Evolutionary conservation across 768 basidiomycete genomes (phyloP).

Genomic region (Boletellus sp.): DNA sequence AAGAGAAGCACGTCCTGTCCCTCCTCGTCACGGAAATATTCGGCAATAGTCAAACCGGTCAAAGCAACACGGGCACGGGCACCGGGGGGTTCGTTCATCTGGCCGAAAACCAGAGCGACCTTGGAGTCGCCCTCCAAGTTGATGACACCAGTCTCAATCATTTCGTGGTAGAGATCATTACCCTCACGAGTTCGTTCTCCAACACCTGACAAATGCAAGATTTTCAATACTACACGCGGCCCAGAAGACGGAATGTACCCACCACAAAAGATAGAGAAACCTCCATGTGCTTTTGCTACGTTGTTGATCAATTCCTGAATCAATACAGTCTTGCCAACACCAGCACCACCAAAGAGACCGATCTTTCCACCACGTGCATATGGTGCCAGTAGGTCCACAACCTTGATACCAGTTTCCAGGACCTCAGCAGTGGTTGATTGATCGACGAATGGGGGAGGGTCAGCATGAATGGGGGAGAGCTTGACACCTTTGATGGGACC

Average conservation of each 20-base stretch:
- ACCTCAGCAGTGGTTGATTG: slow-evolving; percentile 99
- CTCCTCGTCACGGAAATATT: slow-evolving; percentile 99
- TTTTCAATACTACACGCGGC: slow-evolving; percentile 6
- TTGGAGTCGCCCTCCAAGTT: slow-evolving; percentile 99
- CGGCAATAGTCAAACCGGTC: slow-evolving; percentile 98
- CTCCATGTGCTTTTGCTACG: slow-evolving; percentile 99
- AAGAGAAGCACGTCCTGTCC: slow-evolving; percentile 99
- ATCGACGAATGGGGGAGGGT: slow-evolving; percentile 95
- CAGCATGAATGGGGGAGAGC: slow-evolving; percentile 90
- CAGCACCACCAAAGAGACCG: slow-evolving; percentile 99
- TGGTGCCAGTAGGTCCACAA: slow-evolving; percentile 98
- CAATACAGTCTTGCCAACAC: slow-evolving; percentile 99
- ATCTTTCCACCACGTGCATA: slow-evolving; percentile 99
- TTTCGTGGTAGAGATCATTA: slow-evolving; percentile 98
- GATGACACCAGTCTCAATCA: slow-evolving; percentile 99
- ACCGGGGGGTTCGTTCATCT: slow-evolving; percentile 99
- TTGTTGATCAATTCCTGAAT: slow-evolving; percentile 99
- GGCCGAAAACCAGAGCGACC: slow-evolving; percentile 99
- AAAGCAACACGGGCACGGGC: slow-evolving; percentile 99
- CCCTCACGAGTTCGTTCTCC: slow-evolving; percentile 99
- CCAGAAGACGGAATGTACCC: slow-evolving; percentile 21
- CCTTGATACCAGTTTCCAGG: slow-evolving; percentile 99
- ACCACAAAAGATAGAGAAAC: slow-evolving; percentile 99
- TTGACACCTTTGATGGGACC: slow-evolving; percentile 97
- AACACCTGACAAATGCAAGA: slow-evolving; percentile 60